Conservation (phyloP, 352 stramenopile species). For the Albugo laibachii region DNA sequence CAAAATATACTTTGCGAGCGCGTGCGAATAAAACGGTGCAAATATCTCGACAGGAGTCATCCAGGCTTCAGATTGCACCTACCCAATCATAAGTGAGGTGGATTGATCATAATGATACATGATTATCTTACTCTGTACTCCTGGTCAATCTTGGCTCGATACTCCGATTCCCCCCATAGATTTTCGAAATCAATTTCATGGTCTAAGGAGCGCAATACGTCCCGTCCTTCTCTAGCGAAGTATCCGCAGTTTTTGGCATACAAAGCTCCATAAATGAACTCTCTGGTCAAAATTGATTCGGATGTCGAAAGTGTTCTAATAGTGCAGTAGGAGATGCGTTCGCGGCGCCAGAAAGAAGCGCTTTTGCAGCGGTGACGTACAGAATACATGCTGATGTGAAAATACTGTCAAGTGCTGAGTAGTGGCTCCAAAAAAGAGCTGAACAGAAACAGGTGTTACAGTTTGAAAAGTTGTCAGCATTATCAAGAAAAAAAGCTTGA, state of each 20-base stretch:
- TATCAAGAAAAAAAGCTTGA: too few species aligned
- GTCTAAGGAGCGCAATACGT: constrained; percentile 47
- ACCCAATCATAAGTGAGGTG: not conserved
- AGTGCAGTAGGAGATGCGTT: too few species aligned
- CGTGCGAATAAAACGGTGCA: constrained; percentile 70
- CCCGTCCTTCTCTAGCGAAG: constrained; percentile 51
- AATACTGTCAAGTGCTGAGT: too few species aligned
- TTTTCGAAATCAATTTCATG: constrained; percentile 53
- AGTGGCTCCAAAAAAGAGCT: too few species aligned
- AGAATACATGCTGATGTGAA: too few species aligned
- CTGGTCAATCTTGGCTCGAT: constrained; percentile 31
- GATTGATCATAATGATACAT: not conserved
- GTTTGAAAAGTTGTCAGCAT: too few species aligned
- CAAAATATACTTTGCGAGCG: constrained; percentile 77
- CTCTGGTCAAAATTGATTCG: constrained; percentile 30
- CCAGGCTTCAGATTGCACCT: constrained; percentile 44
- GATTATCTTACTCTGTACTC: constrained; percentile 19
- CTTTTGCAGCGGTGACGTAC: too few species aligned
- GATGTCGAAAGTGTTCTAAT: too few species aligned
- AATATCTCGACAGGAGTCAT: constrained; percentile 84
- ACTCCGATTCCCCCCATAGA: constrained; percentile 55
- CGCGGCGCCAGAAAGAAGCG: too few species aligned
- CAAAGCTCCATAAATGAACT: constrained; percentile 69
- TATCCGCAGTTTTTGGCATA: constrained; percentile 64
- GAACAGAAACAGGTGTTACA: too few species aligned